phyloP scores from a whole-genome alignment of 208 protist species.

The Trypanosomatidae sp. region DNA sequence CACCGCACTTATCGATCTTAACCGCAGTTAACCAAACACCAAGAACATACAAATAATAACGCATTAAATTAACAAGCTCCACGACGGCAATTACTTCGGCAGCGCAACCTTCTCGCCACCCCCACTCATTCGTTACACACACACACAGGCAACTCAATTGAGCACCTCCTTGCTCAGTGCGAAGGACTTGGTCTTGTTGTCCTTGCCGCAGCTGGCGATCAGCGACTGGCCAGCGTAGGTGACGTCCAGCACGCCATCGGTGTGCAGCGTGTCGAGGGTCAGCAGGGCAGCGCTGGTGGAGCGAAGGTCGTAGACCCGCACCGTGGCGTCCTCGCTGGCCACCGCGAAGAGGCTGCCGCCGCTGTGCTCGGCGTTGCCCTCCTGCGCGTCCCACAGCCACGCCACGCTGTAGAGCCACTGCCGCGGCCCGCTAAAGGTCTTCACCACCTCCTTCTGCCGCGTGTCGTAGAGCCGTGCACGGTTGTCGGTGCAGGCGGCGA shows the following conservation, averaged over 20 bases:
- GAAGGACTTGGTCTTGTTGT: conserved; percentile 76
- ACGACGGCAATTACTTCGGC: no score
- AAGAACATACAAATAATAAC: no score
- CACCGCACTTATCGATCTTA: no score
- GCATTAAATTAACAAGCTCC: no score
- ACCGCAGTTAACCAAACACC: no score
- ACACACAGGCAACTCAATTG: no score
- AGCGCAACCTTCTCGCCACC: no score
- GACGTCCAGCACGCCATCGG: conserved; percentile 79
- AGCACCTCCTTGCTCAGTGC: conserved; percentile 46
- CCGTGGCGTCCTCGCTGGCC: conserved; percentile 64
- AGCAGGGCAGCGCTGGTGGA: conserved; percentile 56
- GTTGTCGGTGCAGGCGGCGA: conserved; percentile 83
- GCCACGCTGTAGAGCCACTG: conserved; percentile 83
- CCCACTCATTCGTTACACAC: no score
- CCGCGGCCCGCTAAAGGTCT: conserved; percentile 73
- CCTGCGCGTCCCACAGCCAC: conserved; percentile 66
- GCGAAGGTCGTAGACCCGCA: conserved; percentile 78
- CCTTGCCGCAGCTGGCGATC: conserved; percentile 78
- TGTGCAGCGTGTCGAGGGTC: conserved; percentile 75
- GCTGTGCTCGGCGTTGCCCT: conserved; percentile 34
- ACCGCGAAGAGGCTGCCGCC: conserved; percentile 54
- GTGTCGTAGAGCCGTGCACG: conserved; percentile 79
- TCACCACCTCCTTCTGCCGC: conserved; percentile 46
- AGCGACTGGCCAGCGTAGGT: conserved; percentile 59